phyloP scores from a whole-genome alignment of 2,329 filamentous ascomycete genomes.

The Catunica adiposa region DNA sequence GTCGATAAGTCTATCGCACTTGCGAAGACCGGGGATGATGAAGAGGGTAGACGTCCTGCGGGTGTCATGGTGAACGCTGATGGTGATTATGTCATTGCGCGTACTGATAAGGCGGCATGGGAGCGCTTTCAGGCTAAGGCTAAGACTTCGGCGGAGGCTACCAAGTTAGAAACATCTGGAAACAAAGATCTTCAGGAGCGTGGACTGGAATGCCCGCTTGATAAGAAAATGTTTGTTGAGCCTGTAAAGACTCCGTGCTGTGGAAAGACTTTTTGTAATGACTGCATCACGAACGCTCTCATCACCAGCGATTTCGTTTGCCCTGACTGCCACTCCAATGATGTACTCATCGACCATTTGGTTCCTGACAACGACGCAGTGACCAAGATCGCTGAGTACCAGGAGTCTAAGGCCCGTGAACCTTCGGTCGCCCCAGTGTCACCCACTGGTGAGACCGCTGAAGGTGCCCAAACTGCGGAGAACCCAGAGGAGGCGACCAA shows the following conservation, averaged over 20 bases:
- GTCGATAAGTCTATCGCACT: constrained; percentile 77
- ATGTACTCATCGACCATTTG: constrained; percentile 84
- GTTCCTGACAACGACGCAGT: constrained; percentile 63
- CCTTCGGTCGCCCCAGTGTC: constrained; percentile 20
- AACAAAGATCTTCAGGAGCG: constrained; percentile 78
- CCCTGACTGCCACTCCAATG: constrained; percentile 77
- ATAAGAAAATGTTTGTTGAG: constrained; percentile 96
- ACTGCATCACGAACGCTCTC: constrained; percentile 97
- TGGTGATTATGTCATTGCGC: constrained; percentile 91
- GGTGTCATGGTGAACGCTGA: constrained; percentile 97
- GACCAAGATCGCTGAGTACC: constrained; percentile 61
- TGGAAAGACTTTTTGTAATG: constrained; percentile 95
- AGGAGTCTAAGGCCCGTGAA: constrained; percentile 18
- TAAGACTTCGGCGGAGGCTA: constrained; percentile 67
- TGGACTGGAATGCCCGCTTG: constrained; percentile 84
- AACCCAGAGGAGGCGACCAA: constrained; percentile 13
- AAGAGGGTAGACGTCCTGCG: constrained; percentile 64
- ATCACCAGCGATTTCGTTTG: constrained; percentile 97
- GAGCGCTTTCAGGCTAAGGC: constrained; percentile 92
- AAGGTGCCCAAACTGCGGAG: constrained; percentile 11
- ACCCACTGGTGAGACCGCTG: constrained; percentile 16
- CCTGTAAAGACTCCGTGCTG: constrained; percentile 99
- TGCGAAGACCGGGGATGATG: constrained; percentile 56
- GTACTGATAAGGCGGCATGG: constrained; percentile 91
- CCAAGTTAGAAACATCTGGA: constrained; percentile 59